A percentile compares a stretch with the other conserved stretches of the same genome.
These are phyloP conservation scores for Cryptococcus neoformans DNA, from an alignment of 1,284 basidiomycete genomes.

Conservation along the genomic window DNA sequence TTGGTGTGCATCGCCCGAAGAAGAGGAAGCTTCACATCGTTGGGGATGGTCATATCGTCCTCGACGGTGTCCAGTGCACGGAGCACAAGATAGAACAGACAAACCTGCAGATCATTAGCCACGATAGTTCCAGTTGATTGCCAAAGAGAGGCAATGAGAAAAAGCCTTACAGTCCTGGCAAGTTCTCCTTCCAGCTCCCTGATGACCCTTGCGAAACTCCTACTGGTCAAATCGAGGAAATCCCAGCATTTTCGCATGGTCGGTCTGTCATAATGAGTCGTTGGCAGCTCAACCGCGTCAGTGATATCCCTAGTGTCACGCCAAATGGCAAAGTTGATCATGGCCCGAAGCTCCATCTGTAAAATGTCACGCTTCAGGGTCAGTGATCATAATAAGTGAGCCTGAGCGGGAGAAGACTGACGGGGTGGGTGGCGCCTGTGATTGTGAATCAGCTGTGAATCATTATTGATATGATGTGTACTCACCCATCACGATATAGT, in stretches of 20 bases:
- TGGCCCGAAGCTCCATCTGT: conserved; percentile 72
- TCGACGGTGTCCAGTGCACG: conserved; percentile 94
- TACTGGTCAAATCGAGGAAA: conserved; percentile 81
- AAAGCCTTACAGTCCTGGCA: conserved; percentile 70
- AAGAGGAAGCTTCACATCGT: conserved; percentile 80
- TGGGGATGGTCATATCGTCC: conserved; percentile 95
- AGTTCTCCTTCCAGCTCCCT: conserved; percentile 96
- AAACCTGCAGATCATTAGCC: conserved; percentile 59
- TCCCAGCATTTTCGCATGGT: conserved; percentile 89
- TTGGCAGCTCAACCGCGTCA: conserved; percentile 62
- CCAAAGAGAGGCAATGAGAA: conserved; percentile 21
- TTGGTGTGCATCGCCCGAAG: conserved; percentile 81
- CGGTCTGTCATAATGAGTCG: conserved; percentile 76
- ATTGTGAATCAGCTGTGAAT: conserved; percentile 2
- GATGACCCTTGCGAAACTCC: conserved; percentile 91
- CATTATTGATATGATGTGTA: neutral
- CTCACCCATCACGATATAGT: conserved; percentile 35
- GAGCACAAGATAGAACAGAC: conserved; percentile 92
- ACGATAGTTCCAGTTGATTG: neutral
- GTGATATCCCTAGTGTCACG: conserved; percentile 78
- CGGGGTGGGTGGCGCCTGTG: conserved; percentile 36
- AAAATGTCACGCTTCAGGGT: conserved; percentile 46
- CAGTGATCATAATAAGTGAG: neutral
- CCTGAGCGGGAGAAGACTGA: conserved; percentile 8
- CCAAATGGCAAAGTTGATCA: conserved; percentile 75